phyloP scores from a whole-genome alignment of 2,329 filamentous ascomycete genomes.

The Cytospora schulzeri region DNA sequence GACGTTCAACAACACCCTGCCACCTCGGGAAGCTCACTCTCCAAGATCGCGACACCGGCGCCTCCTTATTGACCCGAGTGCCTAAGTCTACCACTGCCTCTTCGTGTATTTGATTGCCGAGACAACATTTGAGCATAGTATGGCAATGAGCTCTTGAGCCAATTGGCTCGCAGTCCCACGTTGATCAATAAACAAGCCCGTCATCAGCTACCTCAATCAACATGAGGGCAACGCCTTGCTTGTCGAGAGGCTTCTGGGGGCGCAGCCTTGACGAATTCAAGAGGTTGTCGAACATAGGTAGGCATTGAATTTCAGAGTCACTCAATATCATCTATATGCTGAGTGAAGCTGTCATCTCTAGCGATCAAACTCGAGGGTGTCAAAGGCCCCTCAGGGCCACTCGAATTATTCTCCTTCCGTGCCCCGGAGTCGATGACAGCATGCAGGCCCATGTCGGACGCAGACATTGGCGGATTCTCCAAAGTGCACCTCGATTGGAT shows the following conservation, averaged over 20 bases:
- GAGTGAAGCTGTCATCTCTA: slow-evolving; percentile 38
- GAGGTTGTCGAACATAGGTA: slow-evolving; percentile 59
- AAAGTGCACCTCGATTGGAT: slow-evolving; percentile 70
- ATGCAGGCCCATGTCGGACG: slow-evolving; percentile 82
- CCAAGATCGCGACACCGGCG: background rate
- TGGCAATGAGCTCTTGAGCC: slow-evolving; percentile 15
- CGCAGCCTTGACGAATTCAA: slow-evolving; percentile 64
- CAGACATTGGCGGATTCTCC: slow-evolving; percentile 84
- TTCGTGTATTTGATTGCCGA: background rate
- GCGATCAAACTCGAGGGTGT: slow-evolving; percentile 71
- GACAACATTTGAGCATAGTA: background rate
- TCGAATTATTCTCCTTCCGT: slow-evolving; percentile 66
- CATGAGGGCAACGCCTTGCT: slow-evolving; percentile 52
- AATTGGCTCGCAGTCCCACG: slow-evolving; percentile 11
- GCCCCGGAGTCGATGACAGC: slow-evolving; percentile 47
- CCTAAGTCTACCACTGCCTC: background rate
- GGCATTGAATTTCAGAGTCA: slow-evolving; percentile 16
- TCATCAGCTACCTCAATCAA: slow-evolving; percentile 27
- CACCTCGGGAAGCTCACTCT: background rate
- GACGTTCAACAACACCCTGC: background rate
- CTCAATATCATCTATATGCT: slow-evolving; percentile 15
- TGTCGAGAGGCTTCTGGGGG: slow-evolving; percentile 57
- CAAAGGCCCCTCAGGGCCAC: slow-evolving; percentile 64
- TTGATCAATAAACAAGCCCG: background rate
- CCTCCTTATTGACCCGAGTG: background rate